These are phyloP conservation scores for Leccinum sublutescens DNA, from an alignment of 768 basidiomycete genomes.

Conservation along the genomic window DNA sequence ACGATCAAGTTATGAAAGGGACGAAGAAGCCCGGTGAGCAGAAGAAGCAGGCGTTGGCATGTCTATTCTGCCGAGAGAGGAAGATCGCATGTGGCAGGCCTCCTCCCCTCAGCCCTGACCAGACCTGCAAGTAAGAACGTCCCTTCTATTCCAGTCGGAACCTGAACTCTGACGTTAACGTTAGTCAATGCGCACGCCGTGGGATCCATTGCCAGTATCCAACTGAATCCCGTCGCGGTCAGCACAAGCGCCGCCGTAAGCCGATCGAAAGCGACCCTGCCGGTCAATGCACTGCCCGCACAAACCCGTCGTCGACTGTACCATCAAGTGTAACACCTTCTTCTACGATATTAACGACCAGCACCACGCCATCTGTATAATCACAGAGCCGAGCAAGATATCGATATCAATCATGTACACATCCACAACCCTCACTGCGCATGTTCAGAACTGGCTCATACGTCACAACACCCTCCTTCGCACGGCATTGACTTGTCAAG, in stretches of 20 bases:
- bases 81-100: conserved; percentile 52
- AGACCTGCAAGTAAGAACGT: conserved; percentile 47
- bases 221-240: conserved; percentile 48
- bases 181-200: conserved; percentile 48
- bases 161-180: conserved; percentile 18
- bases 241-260: conserved; percentile 41
- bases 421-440: conserved; percentile 9
- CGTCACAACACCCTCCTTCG: conserved; percentile 4
- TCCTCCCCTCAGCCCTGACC: conserved; percentile 35
- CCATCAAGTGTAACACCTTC: conserved; percentile 16
- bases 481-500: conserved; percentile 13
- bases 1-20: conserved; percentile 32
- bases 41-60: conserved; percentile 48
- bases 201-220: conserved; percentile 47
- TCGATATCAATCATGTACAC: conserved; percentile 2
- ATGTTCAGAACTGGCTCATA: conserved; percentile 9
- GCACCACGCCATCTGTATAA: conserved; percentile 21
- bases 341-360: conserved; percentile 23
- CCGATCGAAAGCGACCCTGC: conserved; percentile 26
- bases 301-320: conserved; percentile 21
- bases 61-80: conserved; percentile 48
- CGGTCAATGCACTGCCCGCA: conserved; percentile 17
- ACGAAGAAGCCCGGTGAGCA: conserved; percentile 37
- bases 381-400: conserved; percentile 4
- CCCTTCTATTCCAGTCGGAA: conserved; percentile 3